A percentile compares a stretch with the other conserved stretches of the same genome.
These are phyloP conservation scores for Cercophora sp. DNA, from an alignment of 495 filamentous ascomycete species.

Conservation along the genomic window DNA sequence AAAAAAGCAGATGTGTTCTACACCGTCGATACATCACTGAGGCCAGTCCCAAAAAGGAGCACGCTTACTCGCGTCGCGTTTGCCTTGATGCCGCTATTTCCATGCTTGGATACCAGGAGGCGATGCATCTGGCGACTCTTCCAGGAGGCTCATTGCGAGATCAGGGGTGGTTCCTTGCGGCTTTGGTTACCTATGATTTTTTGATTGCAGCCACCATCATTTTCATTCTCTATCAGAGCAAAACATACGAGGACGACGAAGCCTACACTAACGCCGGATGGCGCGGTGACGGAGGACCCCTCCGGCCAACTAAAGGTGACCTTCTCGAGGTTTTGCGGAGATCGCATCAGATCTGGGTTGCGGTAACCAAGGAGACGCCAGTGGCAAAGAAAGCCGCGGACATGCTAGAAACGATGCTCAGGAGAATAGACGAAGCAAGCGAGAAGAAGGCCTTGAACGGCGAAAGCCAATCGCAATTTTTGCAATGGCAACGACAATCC, in stretches of 20 bases:
- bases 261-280: constrained; percentile 22
- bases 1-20: constrained; percentile 68
- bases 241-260: constrained; percentile 24
- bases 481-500: neutral
- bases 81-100: constrained; percentile 66
- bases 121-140: constrained; percentile 33
- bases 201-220: constrained; percentile 46
- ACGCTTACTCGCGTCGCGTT: constrained; percentile 60
- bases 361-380: constrained; percentile 11
- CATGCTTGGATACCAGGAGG: constrained; percentile 49
- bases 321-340: constrained; percentile 24
- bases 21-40: constrained; percentile 68
- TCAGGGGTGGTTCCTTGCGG: constrained; percentile 42
- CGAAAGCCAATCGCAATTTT: no score
- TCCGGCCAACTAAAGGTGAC: constrained; percentile 22
- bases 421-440: constrained; percentile 8
- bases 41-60: constrained; percentile 53
- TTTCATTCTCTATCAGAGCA: constrained; percentile 37
- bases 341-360: constrained; percentile 31
- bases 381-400: constrained; percentile 23
- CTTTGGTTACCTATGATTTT: constrained; percentile 44
- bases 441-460: neutral
- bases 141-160: constrained; percentile 37
- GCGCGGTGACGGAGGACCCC: constrained; percentile 7
- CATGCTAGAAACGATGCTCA: constrained; percentile 22